Evolutionary conservation across 2,329 filamentous ascomycete species (phyloP).

Genomic region (Trichophyton schoenleinii): DNA sequence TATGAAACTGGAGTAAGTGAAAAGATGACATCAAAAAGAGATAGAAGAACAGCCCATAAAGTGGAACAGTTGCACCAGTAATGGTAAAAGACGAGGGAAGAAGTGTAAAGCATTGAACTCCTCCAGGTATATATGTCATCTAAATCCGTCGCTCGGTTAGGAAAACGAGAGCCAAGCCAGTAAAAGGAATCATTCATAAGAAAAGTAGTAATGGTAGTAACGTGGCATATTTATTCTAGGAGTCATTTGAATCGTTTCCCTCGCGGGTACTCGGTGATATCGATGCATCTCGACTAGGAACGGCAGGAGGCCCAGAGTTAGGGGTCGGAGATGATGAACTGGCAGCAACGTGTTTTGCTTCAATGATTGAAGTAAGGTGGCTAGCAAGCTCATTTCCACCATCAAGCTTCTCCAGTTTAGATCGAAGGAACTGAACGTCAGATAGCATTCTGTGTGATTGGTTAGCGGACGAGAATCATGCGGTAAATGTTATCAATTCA

Average conservation of each 20-base stretch:
- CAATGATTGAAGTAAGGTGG: conserved; percentile 45
- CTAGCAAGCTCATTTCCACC: conserved; percentile 64
- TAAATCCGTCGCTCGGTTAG: conserved; percentile 1
- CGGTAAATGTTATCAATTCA: not conserved
- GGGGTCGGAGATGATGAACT: not conserved
- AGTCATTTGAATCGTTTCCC: not conserved
- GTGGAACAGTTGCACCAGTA: not conserved
- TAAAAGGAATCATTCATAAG: not conserved
- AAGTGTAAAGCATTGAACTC: not conserved
- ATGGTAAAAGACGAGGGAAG: not conserved
- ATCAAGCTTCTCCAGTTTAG: conserved; percentile 62
- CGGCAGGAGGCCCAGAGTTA: conserved; percentile 1
- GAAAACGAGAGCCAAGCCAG: not conserved
- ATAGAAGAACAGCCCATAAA: not conserved
- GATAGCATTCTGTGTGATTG: conserved; percentile 50
- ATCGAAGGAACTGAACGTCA: conserved; percentile 61
- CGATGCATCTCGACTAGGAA: not conserved
- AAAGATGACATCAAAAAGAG: not conserved
- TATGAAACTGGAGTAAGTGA: not conserved
- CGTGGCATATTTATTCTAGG: not conserved
- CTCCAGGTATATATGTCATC: not conserved
- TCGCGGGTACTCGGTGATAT: not conserved
- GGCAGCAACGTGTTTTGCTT: conserved; percentile 25
- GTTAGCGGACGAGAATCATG: not conserved
- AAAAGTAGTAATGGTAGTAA: not conserved